Conservation (phyloP, 2,329 filamentous ascomycete species). For the Teratosphaeria nubilosa region DNA sequence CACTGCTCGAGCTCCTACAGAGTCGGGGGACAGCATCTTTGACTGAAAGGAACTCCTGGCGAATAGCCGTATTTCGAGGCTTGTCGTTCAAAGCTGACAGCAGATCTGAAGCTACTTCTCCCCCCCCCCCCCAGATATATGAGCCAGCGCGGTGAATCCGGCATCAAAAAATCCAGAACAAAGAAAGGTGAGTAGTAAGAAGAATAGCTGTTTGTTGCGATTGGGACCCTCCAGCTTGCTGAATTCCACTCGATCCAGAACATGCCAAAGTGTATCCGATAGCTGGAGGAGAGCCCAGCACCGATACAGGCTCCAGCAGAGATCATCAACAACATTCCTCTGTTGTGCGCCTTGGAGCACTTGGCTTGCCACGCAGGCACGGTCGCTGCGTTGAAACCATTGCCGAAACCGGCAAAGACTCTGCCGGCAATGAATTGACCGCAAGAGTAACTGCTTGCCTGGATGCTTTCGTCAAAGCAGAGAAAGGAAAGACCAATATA, state of each 20-base stretch:
- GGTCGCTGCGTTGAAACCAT: conserved; percentile 39
- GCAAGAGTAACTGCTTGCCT: not conserved
- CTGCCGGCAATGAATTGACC: conserved; percentile 39
- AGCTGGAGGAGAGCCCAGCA: conserved; percentile 37
- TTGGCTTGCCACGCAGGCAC: conserved; percentile 41
- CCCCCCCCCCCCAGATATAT: conserved; percentile 43
- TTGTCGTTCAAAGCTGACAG: not conserved
- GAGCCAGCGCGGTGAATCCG: conserved; percentile 47
- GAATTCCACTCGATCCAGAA: conserved; percentile 29
- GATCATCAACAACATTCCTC: conserved; percentile 41
- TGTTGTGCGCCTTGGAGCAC: conserved; percentile 39
- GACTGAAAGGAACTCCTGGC: conserved; percentile 28
- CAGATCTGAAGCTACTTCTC: conserved; percentile 33
- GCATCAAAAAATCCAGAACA: conserved; percentile 31
- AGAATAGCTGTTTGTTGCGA: conserved; percentile 24
- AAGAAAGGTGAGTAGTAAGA: conserved; percentile 29
- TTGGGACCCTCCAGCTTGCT: conserved; percentile 36
- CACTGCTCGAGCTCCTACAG: not conserved
- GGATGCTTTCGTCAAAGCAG: not conserved
- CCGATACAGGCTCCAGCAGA: conserved; percentile 36
- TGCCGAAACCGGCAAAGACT: conserved; percentile 41
- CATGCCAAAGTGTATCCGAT: conserved; percentile 34
- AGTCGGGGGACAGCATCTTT: conserved; percentile 24
- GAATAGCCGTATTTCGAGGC: conserved; percentile 13
- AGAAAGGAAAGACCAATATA: not conserved